Base-by-base conservation (phyloP, 441 rosid species). In the Lepidium campestre region DNA sequence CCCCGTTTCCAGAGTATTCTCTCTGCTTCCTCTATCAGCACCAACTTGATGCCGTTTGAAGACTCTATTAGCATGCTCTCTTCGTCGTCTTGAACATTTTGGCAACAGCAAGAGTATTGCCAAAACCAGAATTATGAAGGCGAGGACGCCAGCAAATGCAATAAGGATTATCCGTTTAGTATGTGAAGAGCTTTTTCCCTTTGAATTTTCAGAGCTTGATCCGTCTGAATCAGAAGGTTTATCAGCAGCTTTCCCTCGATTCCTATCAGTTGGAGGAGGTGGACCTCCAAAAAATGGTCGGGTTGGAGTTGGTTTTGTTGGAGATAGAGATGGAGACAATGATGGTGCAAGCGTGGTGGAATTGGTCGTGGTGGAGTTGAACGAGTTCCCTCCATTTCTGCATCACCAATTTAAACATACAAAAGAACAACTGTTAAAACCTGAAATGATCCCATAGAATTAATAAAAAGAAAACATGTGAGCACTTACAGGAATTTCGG, bases 361-460 rank as follows among this genome's bases (percentile, higher is more conserved):
- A 61, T 61, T 47, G 15, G 1, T 19, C n/a, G 6, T 39, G 5
- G 83, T 72, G 23, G 81, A 41, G 72, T 89, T 90, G 77, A 90
- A 90, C 5, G 65, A 83, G 75, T 93, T 93, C 47, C 97, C 97
- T 62, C 85, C 95, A 59, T 77, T 77, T 71, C 98, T 93, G 87
- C 80, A 81, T 22, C 60, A 40, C 31, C 63, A 57, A 67, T 48
- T 54, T 35, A 42, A 72, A 46, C 52, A 55, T 78, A 41, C 59
- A 62, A 62, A 66, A 61, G 25, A 46, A 27, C 37, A 40, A 68
- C n/a, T 41, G 9, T 10, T 4, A 14, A 5, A 40, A 31, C 11
- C n/a, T 60, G 50, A 20, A 37, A 19, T 40, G 73, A 10, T 22
- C 4, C 27, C 2, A 48, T 3, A 46, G 19, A 22, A 52, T 45